phyloP scores from a whole-genome alignment of 805 yeast species.

The Wickerhamomyces ciferrii region DNA sequence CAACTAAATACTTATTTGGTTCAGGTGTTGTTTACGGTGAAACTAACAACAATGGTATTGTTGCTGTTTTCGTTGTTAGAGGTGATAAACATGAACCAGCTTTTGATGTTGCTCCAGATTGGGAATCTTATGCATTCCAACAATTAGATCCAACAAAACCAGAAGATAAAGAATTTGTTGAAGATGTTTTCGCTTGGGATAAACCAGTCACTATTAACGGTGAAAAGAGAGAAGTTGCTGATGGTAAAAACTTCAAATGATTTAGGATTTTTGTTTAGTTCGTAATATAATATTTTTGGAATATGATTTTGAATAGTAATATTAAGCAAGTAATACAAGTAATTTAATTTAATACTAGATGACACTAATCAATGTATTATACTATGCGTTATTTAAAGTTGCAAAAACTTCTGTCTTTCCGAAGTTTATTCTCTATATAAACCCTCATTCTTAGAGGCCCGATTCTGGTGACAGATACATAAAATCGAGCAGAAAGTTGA shows the following conservation, averaged over 20 bases:
- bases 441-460: too few relatives aligned
- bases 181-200: constrained; percentile 98
- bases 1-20: constrained; percentile 93
- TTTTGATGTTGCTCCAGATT: constrained; percentile 97
- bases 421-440: too few relatives aligned
- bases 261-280: not conserved
- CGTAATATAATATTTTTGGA: too few relatives aligned
- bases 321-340: too few relatives aligned
- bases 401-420: too few relatives aligned
- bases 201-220: constrained; percentile 82
- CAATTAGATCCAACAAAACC: constrained; percentile 76
- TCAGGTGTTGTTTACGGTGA: constrained; percentile 94
- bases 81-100: constrained; percentile 92
- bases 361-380: too few relatives aligned
- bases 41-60: constrained; percentile 96
- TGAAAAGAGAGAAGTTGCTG: constrained; percentile 81
- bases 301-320: not conserved
- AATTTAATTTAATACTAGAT: too few relatives aligned
- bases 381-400: too few relatives aligned
- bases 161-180: constrained; percentile 70
- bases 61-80: constrained; percentile 92
- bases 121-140: constrained; percentile 88
- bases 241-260: constrained; percentile 97
- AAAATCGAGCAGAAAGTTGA: too few relatives aligned
- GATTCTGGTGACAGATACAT: too few relatives aligned